Evolutionary conservation across 179 eudicot species (phyloP).

Genomic region (Pouteria campechiana): DNA sequence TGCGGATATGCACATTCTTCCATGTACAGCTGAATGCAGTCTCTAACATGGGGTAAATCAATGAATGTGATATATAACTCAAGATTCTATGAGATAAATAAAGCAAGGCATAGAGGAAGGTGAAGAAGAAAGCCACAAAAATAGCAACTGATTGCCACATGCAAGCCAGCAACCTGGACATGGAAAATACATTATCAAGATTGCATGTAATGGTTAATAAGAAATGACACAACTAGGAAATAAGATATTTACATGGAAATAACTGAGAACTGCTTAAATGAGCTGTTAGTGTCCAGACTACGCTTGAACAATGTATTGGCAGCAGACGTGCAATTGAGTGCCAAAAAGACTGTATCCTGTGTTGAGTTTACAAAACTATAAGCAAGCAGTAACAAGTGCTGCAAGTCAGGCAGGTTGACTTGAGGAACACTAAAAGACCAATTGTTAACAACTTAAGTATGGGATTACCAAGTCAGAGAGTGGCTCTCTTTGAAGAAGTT

Average conservation of each 20-base stretch:
- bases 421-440: background rate
- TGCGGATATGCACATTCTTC: slow-evolving; percentile 44
- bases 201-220: background rate
- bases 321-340: slow-evolving; percentile 67
- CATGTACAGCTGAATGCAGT: slow-evolving; percentile 45
- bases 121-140: slow-evolving; percentile 56
- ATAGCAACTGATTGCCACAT: slow-evolving; percentile 43
- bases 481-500: slow-evolving; percentile 42
- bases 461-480: slow-evolving; percentile 70
- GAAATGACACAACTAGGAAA: slow-evolving; percentile 6
- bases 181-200: slow-evolving; percentile 10
- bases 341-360: slow-evolving; percentile 61
- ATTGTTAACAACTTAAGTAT: no score
- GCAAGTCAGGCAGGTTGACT: background rate
- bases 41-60: slow-evolving; percentile 15
- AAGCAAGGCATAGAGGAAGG: slow-evolving; percentile 44
- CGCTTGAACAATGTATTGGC: slow-evolving; percentile 39
- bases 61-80: slow-evolving; percentile 25
- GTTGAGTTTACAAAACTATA: slow-evolving; percentile 3
- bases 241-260: slow-evolving; percentile 36
- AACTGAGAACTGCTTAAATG: slow-evolving; percentile 8
- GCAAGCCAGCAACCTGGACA: slow-evolving; percentile 40
- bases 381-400: background rate
- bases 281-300: slow-evolving; percentile 14
- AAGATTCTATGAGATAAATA: slow-evolving; percentile 35